phyloP scores from a whole-genome alignment of 306 rosid genomes.

The Cercis canadensis region DNA sequence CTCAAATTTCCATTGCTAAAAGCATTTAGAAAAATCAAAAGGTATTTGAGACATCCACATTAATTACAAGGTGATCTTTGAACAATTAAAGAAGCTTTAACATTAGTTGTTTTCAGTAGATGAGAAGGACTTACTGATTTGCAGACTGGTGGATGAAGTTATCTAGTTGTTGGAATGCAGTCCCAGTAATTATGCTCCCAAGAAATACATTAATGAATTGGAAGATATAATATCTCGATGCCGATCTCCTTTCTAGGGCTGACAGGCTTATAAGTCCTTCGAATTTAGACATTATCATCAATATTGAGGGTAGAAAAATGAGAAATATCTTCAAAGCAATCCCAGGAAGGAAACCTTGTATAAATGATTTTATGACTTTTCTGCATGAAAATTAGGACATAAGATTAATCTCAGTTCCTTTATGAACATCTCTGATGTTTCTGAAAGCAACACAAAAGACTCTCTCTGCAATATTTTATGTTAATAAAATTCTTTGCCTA shows the following conservation, averaged over 20 bases:
- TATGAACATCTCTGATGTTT: neutral
- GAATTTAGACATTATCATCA: constrained; percentile 95
- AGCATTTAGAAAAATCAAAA: too few species aligned
- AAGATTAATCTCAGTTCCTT: constrained; percentile 6
- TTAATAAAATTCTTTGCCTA: neutral
- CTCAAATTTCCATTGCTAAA: too few species aligned
- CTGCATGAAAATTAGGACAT: constrained; percentile 52
- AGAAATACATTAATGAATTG: constrained; percentile 89
- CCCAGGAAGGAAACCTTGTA: constrained; percentile 99
- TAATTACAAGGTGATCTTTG: constrained; percentile 11
- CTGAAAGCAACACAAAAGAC: constrained; percentile 13
- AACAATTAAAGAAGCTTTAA: neutral
- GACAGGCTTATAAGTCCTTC: constrained; percentile 85
- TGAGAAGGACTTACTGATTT: constrained; percentile 62
- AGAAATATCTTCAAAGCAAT: constrained; percentile 94
- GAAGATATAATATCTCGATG: constrained; percentile 85
- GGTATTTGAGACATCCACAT: neutral
- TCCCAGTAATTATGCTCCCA: constrained; percentile 96
- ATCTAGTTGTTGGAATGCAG: constrained; percentile 94
- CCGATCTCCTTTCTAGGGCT: constrained; percentile 83
- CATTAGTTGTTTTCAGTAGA: constrained; percentile 3
- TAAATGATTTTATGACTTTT: constrained; percentile 67
- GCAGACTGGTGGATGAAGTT: constrained; percentile 88
- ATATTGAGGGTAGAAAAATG: constrained; percentile 75
- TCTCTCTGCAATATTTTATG: constrained; percentile 20